Conservation (phyloP, 2,329 filamentous ascomycete genomes). For the Trichoderma simmonsii region DNA sequence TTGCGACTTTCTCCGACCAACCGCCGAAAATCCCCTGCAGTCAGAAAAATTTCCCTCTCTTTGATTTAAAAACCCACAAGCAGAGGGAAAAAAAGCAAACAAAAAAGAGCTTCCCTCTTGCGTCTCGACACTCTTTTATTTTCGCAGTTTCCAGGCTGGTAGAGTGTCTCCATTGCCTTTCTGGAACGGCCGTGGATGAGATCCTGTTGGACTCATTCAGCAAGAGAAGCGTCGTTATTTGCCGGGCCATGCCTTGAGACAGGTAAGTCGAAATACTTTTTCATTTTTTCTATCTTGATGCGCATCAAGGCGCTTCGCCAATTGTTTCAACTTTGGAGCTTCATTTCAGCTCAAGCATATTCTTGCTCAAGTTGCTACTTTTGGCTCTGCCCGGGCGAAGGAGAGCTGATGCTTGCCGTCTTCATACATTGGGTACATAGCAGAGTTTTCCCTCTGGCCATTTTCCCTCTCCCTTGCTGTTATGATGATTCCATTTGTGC, state of each 20-base stretch:
- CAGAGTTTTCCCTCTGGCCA: not conserved
- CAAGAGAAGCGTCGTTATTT: constrained; percentile 21
- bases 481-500: constrained; percentile 62
- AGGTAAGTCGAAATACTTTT: constrained; percentile 26
- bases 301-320: not conserved
- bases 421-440: not conserved
- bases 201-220: constrained; percentile 4
- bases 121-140: not conserved
- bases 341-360: not conserved
- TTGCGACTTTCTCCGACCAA: constrained; percentile 12
- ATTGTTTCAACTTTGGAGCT: not conserved
- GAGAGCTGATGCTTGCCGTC: not conserved
- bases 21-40: not conserved
- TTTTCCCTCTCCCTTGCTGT: constrained; percentile 26
- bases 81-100: not conserved
- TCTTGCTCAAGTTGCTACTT: not conserved
- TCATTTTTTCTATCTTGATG: not conserved
- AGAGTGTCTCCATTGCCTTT: constrained; percentile 3
- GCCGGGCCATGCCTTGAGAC: constrained; percentile 31
- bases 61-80: not conserved
- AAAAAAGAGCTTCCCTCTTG: not conserved
- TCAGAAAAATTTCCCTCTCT: constrained; percentile 12
- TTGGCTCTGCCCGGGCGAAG: not conserved
- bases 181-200: constrained; percentile 8
- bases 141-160: constrained; percentile 4